Percentiles rank a stretch among this genome's conserved stretches.
phyloP scores from a whole-genome alignment of 1,284 basidiomycete genomes.

The Lentinula novae-zelandiae region DNA sequence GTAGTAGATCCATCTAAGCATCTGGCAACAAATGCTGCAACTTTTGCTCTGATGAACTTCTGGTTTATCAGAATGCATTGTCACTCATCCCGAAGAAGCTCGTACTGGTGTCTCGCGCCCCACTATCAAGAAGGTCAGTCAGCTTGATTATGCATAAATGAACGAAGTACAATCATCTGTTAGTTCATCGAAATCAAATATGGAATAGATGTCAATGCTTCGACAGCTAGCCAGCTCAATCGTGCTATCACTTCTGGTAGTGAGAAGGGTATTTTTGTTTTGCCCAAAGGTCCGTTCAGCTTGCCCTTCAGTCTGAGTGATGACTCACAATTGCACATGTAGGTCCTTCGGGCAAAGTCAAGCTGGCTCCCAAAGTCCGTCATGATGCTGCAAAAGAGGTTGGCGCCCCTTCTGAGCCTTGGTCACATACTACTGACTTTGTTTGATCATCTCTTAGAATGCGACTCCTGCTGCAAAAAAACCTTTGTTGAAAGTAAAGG shows the following conservation, averaged over 20 bases:
- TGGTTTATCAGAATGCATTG: slow-evolving; percentile 50
- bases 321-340: slow-evolving; percentile 44
- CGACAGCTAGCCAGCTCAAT: slow-evolving; percentile 64
- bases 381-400: slow-evolving; percentile 67
- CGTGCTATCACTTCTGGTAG: slow-evolving; percentile 67
- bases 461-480: slow-evolving; percentile 38
- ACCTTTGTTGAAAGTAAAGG: slow-evolving; percentile 22
- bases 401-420: slow-evolving; percentile 11
- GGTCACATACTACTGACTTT: neutral
- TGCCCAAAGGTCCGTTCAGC: slow-evolving; percentile 59
- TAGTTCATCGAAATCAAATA: slow-evolving; percentile 65
- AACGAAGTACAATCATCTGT: slow-evolving; percentile 8
- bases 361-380: slow-evolving; percentile 55
- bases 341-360: slow-evolving; percentile 77
- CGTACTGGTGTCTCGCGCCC: slow-evolving; percentile 70
- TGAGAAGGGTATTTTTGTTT: slow-evolving; percentile 61
- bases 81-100: slow-evolving; percentile 61
- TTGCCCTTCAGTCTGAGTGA: slow-evolving; percentile 12
- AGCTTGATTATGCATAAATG: slow-evolving; percentile 13
- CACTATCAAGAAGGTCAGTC: slow-evolving; percentile 69
- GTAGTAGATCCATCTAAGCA: slow-evolving; percentile 13
- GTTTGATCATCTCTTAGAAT: slow-evolving; percentile 26
- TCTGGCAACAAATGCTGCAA: slow-evolving; percentile 10
- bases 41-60: slow-evolving; percentile 10
- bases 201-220: slow-evolving; percentile 55